Base-by-base conservation (phyloP, 176 grass and related monocot genomes). In the Dactylis glomerata region DNA sequence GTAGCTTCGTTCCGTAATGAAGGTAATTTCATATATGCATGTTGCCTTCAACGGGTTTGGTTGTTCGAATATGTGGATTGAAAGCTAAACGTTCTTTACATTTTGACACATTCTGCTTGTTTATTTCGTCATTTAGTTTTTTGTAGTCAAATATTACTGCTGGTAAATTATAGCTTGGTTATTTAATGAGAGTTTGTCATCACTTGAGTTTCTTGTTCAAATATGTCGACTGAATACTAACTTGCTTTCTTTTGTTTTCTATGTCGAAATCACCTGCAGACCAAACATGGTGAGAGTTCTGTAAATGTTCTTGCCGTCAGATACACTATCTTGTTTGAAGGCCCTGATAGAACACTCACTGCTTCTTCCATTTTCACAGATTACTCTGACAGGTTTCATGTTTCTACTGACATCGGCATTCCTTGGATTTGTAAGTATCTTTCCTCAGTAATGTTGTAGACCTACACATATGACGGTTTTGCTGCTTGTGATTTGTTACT, bases 401-500 rank as follows among this genome's bases (percentile, higher is more conserved):
- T 99, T 95, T 88, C 70, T 99, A 52, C 23, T 93, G 36, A 81
- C 89, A 71, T 95, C 93, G 0, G 91, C 96, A 78, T 79, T 94
- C 88, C 85, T 98, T 87, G 93, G 96, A 33, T 98, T 95, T 86
- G 96, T 98, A 87, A 98, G 92, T 93, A 83, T 52, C n/a, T 71
- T 41, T 2, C 13, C 1, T 36, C 10, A 7, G 19, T 31, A 22
- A 58, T 33, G 0, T 22, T 22, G 28, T 1, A 16, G 59, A 73
- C 75, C 13, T 50, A 52, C 37, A 49, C 72, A 73, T 50, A 8
- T 49, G 3, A 34, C 27, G 42, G 41, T 64, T 89, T 52, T 86
- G 13, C 81, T 46, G n/a, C 65, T 79, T 63, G 15, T 79, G 81
- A 20, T 54, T 85, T 80, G 28, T 6, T 31, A 11, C 10, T 22